A percentile compares a stretch with the other conserved stretches of the same genome.
Evolutionary conservation across 208 protist species (phyloP).

Genomic region (Leptomonas seymouri): DNA sequence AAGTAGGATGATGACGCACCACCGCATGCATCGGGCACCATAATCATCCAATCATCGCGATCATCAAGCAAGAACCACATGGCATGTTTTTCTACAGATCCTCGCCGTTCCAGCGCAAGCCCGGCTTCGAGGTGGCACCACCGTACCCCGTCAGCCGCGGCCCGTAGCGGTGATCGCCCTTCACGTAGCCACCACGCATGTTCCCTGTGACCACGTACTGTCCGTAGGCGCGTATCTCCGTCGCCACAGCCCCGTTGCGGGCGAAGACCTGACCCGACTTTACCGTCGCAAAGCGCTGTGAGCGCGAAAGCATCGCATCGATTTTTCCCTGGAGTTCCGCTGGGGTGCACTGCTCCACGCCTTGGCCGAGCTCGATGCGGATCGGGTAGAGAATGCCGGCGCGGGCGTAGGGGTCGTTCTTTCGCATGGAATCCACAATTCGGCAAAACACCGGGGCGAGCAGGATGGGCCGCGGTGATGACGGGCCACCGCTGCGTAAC

Average conservation of each 20-base stretch:
- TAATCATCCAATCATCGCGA: too few species aligned
- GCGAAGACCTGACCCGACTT: slow-evolving; percentile 77
- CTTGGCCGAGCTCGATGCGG: slow-evolving; percentile 74
- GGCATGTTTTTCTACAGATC: slow-evolving; percentile 55
- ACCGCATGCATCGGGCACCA: too few species aligned
- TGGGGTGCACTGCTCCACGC: slow-evolving; percentile 62
- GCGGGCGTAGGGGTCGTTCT: slow-evolving; percentile 65
- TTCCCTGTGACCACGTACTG: slow-evolving; percentile 86
- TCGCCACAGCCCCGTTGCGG: slow-evolving; percentile 61
- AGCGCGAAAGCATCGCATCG: slow-evolving; percentile 66
- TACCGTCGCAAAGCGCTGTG: slow-evolving; percentile 72
- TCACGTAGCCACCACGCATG: slow-evolving; percentile 88
- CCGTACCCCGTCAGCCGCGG: slow-evolving; percentile 81
- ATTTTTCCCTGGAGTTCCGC: slow-evolving; percentile 68
- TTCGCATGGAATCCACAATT: slow-evolving; percentile 76
- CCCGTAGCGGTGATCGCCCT: slow-evolving; percentile 84
- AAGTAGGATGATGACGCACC: too few species aligned
- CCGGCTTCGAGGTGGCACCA: slow-evolving; percentile 84
- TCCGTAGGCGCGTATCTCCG: slow-evolving; percentile 62
- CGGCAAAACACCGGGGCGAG: slow-evolving; percentile 79
- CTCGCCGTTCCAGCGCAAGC: slow-evolving; percentile 85
- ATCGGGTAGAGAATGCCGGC: slow-evolving; percentile 81
- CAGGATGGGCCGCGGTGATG: slow-evolving; percentile 6
- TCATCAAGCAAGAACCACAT: too few species aligned
- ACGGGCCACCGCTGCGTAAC: slow-evolving; percentile 8